These are phyloP conservation scores for Chlorella vulgaris DNA, from an alignment of 139 green algal genomes.

Conservation along the genomic window DNA sequence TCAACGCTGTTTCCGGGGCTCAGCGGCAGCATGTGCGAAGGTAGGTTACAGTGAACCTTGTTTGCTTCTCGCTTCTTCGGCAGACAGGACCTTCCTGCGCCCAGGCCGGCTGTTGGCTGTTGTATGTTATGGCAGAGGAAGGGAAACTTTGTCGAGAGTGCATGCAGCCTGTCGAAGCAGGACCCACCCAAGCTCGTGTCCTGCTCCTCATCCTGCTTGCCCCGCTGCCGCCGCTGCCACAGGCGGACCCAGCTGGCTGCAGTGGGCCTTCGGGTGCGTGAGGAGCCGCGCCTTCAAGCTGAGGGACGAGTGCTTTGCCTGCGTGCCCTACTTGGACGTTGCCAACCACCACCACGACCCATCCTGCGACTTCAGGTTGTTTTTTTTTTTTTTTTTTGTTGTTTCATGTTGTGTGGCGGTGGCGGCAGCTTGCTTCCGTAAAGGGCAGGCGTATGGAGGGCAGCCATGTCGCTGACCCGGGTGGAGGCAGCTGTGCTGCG, in stretches of 20 bases:
- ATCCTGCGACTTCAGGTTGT: constrained; percentile 52
- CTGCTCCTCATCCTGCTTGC: neutral
- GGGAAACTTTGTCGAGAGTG: too few species aligned
- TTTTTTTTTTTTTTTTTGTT: neutral
- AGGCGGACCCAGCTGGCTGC: constrained; percentile 51
- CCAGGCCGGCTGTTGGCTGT: too few species aligned
- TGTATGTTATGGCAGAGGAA: too few species aligned
- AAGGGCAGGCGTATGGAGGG: too few species aligned
- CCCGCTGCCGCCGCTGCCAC: neutral
- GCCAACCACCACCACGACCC: constrained; percentile 62
- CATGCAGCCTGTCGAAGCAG: too few species aligned
- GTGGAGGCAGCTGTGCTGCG: too few species aligned
- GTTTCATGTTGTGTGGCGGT: neutral
- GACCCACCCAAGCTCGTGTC: neutral
- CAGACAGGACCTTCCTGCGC: too few species aligned
- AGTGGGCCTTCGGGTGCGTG: constrained; percentile 68
- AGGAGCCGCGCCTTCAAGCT: constrained; percentile 54
- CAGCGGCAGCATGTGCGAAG: constrained; percentile 24
- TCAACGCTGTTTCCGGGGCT: constrained; percentile 53
- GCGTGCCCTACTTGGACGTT: constrained; percentile 68
- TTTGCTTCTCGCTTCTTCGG: too few species aligned
- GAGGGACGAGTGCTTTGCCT: constrained; percentile 40
- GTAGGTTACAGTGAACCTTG: too few species aligned
- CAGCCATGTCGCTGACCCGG: too few species aligned
- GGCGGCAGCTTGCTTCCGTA: neutral